Evolutionary conservation across 176 grass and related monocot genomes (phyloP).

Genomic region (Carex myosuroides): DNA sequence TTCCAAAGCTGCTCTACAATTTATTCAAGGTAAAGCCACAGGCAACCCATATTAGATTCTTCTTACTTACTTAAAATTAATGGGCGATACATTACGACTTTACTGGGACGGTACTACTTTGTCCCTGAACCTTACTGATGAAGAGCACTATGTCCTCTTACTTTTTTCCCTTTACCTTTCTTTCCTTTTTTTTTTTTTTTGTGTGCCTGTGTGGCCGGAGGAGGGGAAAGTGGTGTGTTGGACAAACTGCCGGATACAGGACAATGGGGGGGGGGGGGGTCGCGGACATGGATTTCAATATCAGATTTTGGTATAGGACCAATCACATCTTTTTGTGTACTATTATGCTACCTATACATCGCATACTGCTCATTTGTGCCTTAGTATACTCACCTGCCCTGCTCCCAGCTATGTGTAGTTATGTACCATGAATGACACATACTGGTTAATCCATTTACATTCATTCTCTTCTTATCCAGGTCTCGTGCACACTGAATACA

Average conservation of each 20-base stretch:
- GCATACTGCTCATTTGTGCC: background rate
- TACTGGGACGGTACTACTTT: background rate
- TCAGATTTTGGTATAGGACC: background rate
- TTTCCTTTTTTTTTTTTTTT: background rate
- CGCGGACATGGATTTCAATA: background rate
- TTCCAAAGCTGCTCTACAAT: conserved; percentile 94
- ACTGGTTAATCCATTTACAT: background rate
- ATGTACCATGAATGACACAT: background rate
- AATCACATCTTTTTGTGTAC: conserved; percentile 9
- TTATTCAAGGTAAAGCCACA: conserved; percentile 53
- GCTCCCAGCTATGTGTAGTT: background rate
- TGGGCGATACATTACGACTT: background rate
- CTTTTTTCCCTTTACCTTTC: background rate
- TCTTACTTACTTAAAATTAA: background rate
- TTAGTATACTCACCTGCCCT: background rate
- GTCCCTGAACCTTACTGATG: background rate
- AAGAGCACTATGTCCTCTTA: background rate
- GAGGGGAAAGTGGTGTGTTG: background rate
- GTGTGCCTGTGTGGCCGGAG: background rate
- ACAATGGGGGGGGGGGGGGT: background rate
- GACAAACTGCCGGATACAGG: background rate
- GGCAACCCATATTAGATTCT: background rate
- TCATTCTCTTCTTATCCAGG: conserved; percentile 30
- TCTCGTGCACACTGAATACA: conserved; percentile 51
- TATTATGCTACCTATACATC: background rate